phyloP scores from a whole-genome alignment of 768 basidiomycete species.

The Xerocomus spinulosus region DNA sequence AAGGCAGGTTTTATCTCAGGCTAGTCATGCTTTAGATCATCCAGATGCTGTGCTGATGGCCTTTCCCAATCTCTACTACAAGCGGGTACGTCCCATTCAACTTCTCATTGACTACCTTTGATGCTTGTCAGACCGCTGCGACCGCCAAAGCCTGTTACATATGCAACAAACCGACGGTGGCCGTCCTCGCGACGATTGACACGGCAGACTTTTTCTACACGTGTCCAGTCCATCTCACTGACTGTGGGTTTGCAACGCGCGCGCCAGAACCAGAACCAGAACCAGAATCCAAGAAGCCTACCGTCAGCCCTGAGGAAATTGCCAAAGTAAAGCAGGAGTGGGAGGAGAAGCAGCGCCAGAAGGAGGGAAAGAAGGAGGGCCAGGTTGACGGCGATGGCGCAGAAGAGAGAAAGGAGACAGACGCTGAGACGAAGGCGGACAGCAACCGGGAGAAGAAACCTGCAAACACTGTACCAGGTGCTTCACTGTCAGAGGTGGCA shows the following conservation, averaged over 20 bases:
- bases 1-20: background rate
- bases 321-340: constrained; percentile 74
- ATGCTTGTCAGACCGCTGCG: constrained; percentile 55
- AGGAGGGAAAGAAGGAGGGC: constrained; percentile 44
- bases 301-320: constrained; percentile 62
- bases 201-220: constrained; percentile 84
- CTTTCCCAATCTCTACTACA: constrained; percentile 84
- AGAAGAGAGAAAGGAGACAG: constrained; percentile 29
- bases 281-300: constrained; percentile 33
- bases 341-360: constrained; percentile 67
- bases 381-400: constrained; percentile 31
- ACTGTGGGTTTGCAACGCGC: constrained; percentile 67
- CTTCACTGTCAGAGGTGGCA: constrained; percentile 30
- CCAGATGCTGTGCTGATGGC: constrained; percentile 48
- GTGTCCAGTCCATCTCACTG: constrained; percentile 76
- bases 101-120: background rate
- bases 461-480: constrained; percentile 20
- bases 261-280: constrained; percentile 40
- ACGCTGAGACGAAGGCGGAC: constrained; percentile 32
- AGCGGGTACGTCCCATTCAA: constrained; percentile 56
- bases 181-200: constrained; percentile 80
- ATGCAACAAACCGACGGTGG: constrained; percentile 76
- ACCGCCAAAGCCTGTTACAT: constrained; percentile 76
- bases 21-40: no score
- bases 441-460: constrained; percentile 15